Base-by-base conservation (phyloP, 2,329 filamentous ascomycete species). In the Myriosclerotinia scirpicola region DNA sequence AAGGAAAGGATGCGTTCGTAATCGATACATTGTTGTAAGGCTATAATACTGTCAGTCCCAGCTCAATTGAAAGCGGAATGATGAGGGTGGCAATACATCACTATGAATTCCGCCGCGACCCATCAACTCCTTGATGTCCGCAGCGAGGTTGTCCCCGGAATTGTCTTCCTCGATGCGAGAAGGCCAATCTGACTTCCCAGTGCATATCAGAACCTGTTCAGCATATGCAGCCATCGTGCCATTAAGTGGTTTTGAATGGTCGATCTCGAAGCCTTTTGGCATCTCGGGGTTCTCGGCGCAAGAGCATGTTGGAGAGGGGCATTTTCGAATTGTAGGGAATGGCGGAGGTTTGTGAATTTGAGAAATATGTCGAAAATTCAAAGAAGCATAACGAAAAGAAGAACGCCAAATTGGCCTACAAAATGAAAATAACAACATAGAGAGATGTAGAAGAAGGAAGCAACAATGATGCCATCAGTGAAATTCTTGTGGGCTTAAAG, bases 121-220 rank as follows among this genome's bases (percentile, higher is more conserved):
- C 69, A 92, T 79, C 46, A 91, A 76, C 71, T 85, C 83, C 76
- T 91, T 94, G 67, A 97, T 77, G 65, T 91, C 88, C 48, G 89
- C 87, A 7, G 89, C 87, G 22, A 93, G 77, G 71, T 89, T 89
- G 71, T 87, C 83, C 20, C 81, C 85, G 73, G 78, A 84, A 72
- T 89, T 86, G 68, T 96, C 92, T 55, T 96, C 88, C 76, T 96
- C 93, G 69, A 97, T 96, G 67, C 86, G 85, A 74, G 90, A 93
- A 38, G 83, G 81, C 93, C 93, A 97, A 79, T 96, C 91, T 40
- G 83, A 80, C 68, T 87, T 86, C 5, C 92, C 93, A 0, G 93
- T 96, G 69, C 90, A 93, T 17, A 97, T 83, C 12, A 98, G 78
- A 4, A 97, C 85, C 72, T 97, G 93, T 77, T 96, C 89, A 1